Evolutionary conservation across 345 rosid genomes (phyloP), one percentile per base, ranked within the genome.

Genomic region (Firmiana major): DNA sequence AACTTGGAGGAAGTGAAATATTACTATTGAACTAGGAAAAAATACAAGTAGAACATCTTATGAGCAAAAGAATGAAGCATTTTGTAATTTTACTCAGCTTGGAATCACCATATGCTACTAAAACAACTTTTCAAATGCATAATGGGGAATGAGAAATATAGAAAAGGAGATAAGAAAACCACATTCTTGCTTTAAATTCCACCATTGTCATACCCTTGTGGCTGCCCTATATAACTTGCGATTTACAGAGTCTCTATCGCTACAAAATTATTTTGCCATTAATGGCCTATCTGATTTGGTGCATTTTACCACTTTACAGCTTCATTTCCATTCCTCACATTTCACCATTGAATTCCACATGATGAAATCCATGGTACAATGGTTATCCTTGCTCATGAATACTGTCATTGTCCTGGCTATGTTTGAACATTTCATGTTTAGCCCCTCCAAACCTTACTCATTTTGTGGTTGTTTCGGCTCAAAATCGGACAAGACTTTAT

Each of bases 401-500:
- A 71, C 10, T 45, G 55, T 17, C 43, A 43, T 7, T 59, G 26
- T 24, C 13, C 22, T 8, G 3, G 74, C 64, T 51, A 73, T 12
- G 6, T 22, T 38, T 67, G 65, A 63, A 74, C 40, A 16, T 38
- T 31, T 51, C 57, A 51, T 75, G 78, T 49, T 75, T 15, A 46
- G 36, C 45, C 34, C 58, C 43, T 24, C 42, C 62, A n/a, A 22
- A 34, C 22, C 31, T 53, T 38, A 40, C 7, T 67, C 57, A 77
- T 36, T 55, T 67, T 53, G 73, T 9, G 17, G 86, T 70, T 46
- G 80, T 60, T 75, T 31, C 3, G 85, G 76, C 82, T 79, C 92
- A 15, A 76, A 57, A 69, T 85, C 88, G 4, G 94, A 92, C 60
- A 93, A 81, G 85, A 91, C 79, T 79, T 73, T 70, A 77, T 86